Percentiles rank a stretch among this genome's conserved stretches.
These are phyloP conservation scores for Steccherinum ochraceum DNA, from an alignment of 768 basidiomycete genomes.

Conservation along the genomic window DNA sequence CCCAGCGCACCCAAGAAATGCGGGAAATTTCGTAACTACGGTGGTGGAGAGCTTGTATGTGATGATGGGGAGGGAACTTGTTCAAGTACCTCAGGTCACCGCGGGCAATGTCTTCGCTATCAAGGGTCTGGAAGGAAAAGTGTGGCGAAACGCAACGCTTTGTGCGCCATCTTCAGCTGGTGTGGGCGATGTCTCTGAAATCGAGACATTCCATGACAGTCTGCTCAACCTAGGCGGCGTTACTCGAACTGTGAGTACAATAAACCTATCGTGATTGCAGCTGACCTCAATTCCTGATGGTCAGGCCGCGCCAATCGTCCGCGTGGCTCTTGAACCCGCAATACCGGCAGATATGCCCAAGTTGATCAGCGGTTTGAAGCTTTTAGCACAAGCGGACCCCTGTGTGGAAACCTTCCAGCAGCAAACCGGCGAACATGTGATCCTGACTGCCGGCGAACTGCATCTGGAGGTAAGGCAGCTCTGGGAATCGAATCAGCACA, in stretches of 20 bases:
- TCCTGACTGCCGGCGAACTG: slow-evolving; percentile 90
- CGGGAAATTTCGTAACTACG: slow-evolving; percentile 50
- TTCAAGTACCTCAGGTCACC: slow-evolving; percentile 70
- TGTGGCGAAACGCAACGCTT: slow-evolving; percentile 86
- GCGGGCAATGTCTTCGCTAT: slow-evolving; percentile 96
- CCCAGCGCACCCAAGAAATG: slow-evolving; percentile 64
- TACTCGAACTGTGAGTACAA: slow-evolving; percentile 46
- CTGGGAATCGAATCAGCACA: background rate
- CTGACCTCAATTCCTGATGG: slow-evolving; percentile 1
- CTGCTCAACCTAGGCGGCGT: slow-evolving; percentile 81
- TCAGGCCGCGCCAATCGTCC: slow-evolving; percentile 85
- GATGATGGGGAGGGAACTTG: slow-evolving; percentile 98
- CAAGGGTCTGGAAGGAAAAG: slow-evolving; percentile 81
- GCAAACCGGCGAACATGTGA: slow-evolving; percentile 95
- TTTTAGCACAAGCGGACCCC: slow-evolving; percentile 92
- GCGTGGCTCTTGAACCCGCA: slow-evolving; percentile 87
- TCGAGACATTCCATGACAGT: slow-evolving; percentile 36
- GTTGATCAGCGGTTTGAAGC: slow-evolving; percentile 77
- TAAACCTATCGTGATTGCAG: slow-evolving; percentile 1
- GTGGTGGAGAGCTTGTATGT: slow-evolving; percentile 78
- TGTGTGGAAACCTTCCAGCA: slow-evolving; percentile 98
- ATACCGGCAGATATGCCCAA: slow-evolving; percentile 84
- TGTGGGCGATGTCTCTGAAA: slow-evolving; percentile 26
- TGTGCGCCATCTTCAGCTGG: slow-evolving; percentile 57
- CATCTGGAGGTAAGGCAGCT: slow-evolving; percentile 73